Percentiles rank a stretch among this genome's conserved stretches.
phyloP scores from a whole-genome alignment of 2,329 filamentous ascomycete genomes.

The Septoria petroselini region DNA sequence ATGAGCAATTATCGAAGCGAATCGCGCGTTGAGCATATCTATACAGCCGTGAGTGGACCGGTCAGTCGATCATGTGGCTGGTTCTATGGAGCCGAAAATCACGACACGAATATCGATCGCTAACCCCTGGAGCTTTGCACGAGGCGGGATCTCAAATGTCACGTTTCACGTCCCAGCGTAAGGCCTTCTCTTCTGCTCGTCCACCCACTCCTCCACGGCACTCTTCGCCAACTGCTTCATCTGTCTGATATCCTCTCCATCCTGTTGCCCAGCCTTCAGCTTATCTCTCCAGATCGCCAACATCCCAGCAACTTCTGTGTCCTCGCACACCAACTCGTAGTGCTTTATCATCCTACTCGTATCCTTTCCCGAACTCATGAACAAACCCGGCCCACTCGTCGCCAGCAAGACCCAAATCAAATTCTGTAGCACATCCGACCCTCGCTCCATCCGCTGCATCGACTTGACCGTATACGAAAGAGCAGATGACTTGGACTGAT shows the following conservation, averaged over 20 bases:
- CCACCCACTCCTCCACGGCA: slow-evolving; percentile 24
- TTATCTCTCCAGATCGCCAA: slow-evolving; percentile 33
- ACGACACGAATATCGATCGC: too few relatives aligned
- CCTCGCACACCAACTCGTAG: slow-evolving; percentile 26
- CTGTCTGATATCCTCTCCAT: slow-evolving; percentile 27
- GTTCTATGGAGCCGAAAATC: too few relatives aligned
- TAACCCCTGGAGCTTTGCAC: too few relatives aligned
- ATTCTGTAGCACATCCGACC: slow-evolving; percentile 37
- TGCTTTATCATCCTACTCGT: slow-evolving; percentile 39
- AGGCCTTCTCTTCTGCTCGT: slow-evolving; percentile 8
- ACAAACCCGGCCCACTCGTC: slow-evolving; percentile 29
- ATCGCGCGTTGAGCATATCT: too few relatives aligned
- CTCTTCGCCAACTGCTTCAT: slow-evolving; percentile 31
- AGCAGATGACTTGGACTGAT: slow-evolving; percentile 23
- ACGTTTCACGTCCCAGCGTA: slow-evolving; percentile 18
- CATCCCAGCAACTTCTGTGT: slow-evolving; percentile 27
- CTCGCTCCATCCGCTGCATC: slow-evolving; percentile 31
- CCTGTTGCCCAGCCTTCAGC: slow-evolving; percentile 32
- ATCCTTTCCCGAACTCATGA: slow-evolving; percentile 38
- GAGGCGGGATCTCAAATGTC: too few relatives aligned
- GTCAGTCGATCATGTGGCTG: too few relatives aligned
- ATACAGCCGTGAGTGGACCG: too few relatives aligned
- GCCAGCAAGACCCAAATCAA: slow-evolving; percentile 37
- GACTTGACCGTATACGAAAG: slow-evolving; percentile 27
- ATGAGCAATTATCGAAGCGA: too few relatives aligned